phyloP scores from a whole-genome alignment of 371 early-diverging fungal genomes.

The Lichtheimia corymbifera region DNA sequence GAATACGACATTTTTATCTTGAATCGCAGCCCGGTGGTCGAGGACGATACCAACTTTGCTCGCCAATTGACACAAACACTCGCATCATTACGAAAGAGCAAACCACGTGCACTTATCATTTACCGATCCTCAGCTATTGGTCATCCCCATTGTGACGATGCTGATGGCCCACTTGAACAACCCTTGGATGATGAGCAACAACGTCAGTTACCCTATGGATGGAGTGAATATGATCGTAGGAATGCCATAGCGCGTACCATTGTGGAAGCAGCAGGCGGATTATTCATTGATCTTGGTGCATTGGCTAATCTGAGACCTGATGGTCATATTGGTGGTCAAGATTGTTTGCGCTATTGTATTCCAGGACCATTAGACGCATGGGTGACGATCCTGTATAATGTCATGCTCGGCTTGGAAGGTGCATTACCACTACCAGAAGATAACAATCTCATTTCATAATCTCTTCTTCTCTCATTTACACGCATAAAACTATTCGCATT shows the following conservation, averaged over 20 bases:
- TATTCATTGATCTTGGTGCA: constrained; percentile 58
- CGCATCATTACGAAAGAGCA: constrained; percentile 37
- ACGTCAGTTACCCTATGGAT: constrained; percentile 46
- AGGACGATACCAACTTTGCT: constrained; percentile 47
- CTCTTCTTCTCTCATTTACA: too few relatives aligned
- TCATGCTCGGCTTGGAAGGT: constrained; percentile 17
- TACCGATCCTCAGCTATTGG: constrained; percentile 54
- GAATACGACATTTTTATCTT: constrained; percentile 51
- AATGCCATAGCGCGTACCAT: constrained; percentile 59
- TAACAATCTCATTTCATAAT: not conserved
- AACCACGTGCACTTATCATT: constrained; percentile 50
- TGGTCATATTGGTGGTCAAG: constrained; percentile 61
- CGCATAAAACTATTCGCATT: too few relatives aligned
- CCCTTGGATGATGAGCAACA: constrained; percentile 35
- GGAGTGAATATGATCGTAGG: constrained; percentile 57
- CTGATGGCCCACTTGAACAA: constrained; percentile 33
- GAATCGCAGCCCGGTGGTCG: constrained; percentile 47
- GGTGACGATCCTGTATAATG: constrained; percentile 51
- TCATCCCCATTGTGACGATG: constrained; percentile 50
- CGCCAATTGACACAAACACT: constrained; percentile 47
- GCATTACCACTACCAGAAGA: constrained; percentile 9
- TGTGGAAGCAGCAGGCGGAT: constrained; percentile 60
- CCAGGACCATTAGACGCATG: constrained; percentile 65
- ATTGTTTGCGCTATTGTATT: constrained; percentile 66
- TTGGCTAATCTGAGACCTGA: constrained; percentile 56